Evolutionary conservation across 2,329 filamentous ascomycete species (phyloP).

Genomic region (Aspergillus sojae): DNA sequence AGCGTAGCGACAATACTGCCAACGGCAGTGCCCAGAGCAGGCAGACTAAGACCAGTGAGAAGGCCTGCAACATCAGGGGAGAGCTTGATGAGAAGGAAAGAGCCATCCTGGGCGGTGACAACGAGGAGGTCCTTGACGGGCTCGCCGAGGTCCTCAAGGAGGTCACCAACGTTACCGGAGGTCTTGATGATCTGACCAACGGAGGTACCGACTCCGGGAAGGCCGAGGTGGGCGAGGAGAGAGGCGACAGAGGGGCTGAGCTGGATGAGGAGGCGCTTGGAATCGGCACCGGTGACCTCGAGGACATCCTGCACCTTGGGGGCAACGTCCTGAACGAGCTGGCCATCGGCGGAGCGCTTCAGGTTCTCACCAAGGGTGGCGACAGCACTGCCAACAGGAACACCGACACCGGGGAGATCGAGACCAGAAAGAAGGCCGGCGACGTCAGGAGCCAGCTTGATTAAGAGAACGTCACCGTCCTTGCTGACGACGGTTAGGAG

Average conservation of each 20-base stretch:
- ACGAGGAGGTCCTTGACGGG: slow-evolving; percentile 23
- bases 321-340: slow-evolving; percentile 31
- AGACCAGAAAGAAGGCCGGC: slow-evolving; percentile 31
- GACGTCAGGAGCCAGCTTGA: slow-evolving; percentile 32
- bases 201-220: slow-evolving; percentile 29
- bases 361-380: slow-evolving; percentile 30
- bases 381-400: slow-evolving; percentile 32
- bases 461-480: slow-evolving; percentile 33
- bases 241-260: slow-evolving; percentile 32
- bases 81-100: slow-evolving; percentile 27
- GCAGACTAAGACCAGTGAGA: slow-evolving; percentile 29
- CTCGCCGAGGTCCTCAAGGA: slow-evolving; percentile 27
- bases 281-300: slow-evolving; percentile 32
- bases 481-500: slow-evolving; percentile 35
- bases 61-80: slow-evolving; percentile 24
- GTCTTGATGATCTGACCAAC: slow-evolving; percentile 30
- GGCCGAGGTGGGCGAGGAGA: slow-evolving; percentile 32
- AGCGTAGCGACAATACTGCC: slow-evolving; percentile 29
- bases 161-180: slow-evolving; percentile 29
- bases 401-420: slow-evolving; percentile 31
- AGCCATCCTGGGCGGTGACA: slow-evolving; percentile 22
- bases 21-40: slow-evolving; percentile 29
- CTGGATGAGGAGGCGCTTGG: slow-evolving; percentile 34
- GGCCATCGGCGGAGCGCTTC: slow-evolving; percentile 30
- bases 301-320: slow-evolving; percentile 29